Evolutionary conservation across 176 grass and related monocot genomes (phyloP).

Genomic region (Dactylis glomerata): DNA sequence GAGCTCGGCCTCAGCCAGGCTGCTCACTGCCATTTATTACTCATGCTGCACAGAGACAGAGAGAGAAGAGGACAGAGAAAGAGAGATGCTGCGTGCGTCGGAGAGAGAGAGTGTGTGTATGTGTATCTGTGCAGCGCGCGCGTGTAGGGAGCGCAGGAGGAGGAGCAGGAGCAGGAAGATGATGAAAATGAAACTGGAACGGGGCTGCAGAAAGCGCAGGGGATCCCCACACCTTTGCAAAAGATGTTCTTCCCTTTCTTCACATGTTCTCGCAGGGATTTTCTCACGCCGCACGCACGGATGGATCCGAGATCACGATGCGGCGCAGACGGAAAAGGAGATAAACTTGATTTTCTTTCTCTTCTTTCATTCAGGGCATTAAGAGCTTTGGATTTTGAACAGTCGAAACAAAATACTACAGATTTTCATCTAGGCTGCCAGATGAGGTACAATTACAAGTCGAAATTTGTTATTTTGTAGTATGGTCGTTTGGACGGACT

Average conservation of each 20-base stretch:
- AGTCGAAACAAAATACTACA: too few relatives aligned
- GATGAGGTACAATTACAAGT: too few relatives aligned
- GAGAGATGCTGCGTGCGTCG: background rate
- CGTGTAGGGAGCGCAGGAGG: constrained; percentile 11
- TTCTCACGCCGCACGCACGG: constrained; percentile 10
- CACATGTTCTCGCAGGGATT: constrained; percentile 13
- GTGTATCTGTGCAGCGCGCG: background rate
- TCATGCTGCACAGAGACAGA: constrained; percentile 30
- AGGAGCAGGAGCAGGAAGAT: background rate
- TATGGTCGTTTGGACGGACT: too few relatives aligned
- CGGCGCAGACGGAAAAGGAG: background rate
- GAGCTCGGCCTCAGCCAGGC: constrained; percentile 19
- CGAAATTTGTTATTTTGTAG: too few relatives aligned
- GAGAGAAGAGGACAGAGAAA: constrained; percentile 3
- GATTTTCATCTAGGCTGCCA: too few relatives aligned
- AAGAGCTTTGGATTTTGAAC: too few relatives aligned
- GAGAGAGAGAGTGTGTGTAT: background rate
- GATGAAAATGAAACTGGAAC: constrained; percentile 34
- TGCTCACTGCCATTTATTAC: constrained; percentile 48
- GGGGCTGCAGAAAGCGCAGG: constrained; percentile 42
- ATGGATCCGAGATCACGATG: background rate
- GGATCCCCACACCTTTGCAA: constrained; percentile 40
- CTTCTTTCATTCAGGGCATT: background rate
- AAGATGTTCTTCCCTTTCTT: constrained; percentile 21
- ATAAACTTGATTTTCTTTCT: background rate